Percentiles rank a stretch among this genome's conserved stretches.
phyloP scores from a whole-genome alignment of 805 yeast species.

The Candida taoyuanica region DNA sequence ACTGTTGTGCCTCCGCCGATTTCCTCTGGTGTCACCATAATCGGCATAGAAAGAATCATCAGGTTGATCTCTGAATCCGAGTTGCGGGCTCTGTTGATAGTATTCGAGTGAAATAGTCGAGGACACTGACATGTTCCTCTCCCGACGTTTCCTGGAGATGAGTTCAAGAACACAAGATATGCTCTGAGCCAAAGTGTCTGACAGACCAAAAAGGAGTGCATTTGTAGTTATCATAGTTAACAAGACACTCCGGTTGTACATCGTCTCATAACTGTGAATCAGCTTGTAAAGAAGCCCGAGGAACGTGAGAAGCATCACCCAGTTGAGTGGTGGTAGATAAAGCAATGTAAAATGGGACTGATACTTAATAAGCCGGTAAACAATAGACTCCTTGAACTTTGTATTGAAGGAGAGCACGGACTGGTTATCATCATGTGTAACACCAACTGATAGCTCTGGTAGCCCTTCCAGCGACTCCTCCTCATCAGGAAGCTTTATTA shows the following conservation, averaged over 20 bases:
- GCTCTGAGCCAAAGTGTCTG: conserved; percentile 83
- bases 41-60: conserved; percentile 28
- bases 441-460: background rate
- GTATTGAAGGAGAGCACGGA: conserved; percentile 12
- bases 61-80: conserved; percentile 10
- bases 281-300: conserved; percentile 46
- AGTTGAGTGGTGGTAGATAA: conserved; percentile 54
- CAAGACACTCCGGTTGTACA: conserved; percentile 62
- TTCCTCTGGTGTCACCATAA: conserved; percentile 28
- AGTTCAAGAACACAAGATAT: conserved; percentile 22
- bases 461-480: conserved; percentile 1
- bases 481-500: conserved; percentile 13
- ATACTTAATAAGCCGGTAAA: conserved; percentile 18
- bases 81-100: conserved; percentile 7
- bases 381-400: conserved; percentile 15
- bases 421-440: conserved; percentile 3
- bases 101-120: conserved; percentile 18
- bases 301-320: conserved; percentile 45
- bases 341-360: conserved; percentile 32
- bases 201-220: conserved; percentile 77
- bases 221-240: conserved; percentile 81
- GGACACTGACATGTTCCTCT: conserved; percentile 1
- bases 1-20: conserved; percentile 29
- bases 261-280: conserved; percentile 51
- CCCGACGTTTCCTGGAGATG: conserved; percentile 3